These are phyloP conservation scores for Chaetomium olivaceum DNA, from an alignment of 2,329 filamentous ascomycete species.

Conservation along the genomic window DNA sequence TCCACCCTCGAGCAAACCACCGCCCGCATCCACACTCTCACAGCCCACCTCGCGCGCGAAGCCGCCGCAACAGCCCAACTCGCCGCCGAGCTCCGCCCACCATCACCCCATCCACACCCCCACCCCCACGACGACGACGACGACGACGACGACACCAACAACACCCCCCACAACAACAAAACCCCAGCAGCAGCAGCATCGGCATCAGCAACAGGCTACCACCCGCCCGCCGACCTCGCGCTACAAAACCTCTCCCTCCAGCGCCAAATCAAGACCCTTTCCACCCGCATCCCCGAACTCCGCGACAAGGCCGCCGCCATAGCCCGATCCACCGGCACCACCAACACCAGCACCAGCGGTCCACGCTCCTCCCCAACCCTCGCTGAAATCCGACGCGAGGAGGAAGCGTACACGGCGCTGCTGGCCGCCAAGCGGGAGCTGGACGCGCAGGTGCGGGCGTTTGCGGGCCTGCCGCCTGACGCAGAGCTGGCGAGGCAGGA, in stretches of 20 bases:
- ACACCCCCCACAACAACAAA: slow-evolving; percentile 53
- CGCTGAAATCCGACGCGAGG: slow-evolving; percentile 59
- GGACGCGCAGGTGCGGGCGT: slow-evolving; percentile 63
- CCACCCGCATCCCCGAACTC: slow-evolving; percentile 68
- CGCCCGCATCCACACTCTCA: slow-evolving; percentile 57
- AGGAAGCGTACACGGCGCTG: slow-evolving; percentile 59
- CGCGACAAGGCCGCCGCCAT: slow-evolving; percentile 53
- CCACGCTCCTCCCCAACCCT: slow-evolving; percentile 49
- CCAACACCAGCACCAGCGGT: not conserved
- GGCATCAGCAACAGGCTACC: slow-evolving; percentile 41
- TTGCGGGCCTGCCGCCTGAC: slow-evolving; percentile 72
- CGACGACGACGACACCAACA: not conserved
- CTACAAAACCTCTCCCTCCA: slow-evolving; percentile 74
- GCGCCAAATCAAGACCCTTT: slow-evolving; percentile 67
- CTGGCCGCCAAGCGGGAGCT: slow-evolving; percentile 59
- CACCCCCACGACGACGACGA: slow-evolving; percentile 54
- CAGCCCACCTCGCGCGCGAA: slow-evolving; percentile 56
- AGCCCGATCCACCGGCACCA: slow-evolving; percentile 29
- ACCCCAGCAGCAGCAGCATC: not conserved
- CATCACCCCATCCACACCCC: slow-evolving; percentile 59
- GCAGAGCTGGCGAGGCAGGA: slow-evolving; percentile 66
- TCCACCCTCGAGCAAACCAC: slow-evolving; percentile 58
- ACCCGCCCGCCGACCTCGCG: slow-evolving; percentile 59
- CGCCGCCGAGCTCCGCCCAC: slow-evolving; percentile 53
- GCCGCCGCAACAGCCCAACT: slow-evolving; percentile 43